Evolutionary conservation across 2,329 filamentous ascomycete species (phyloP).

Genomic region (Aspergillus latus): DNA sequence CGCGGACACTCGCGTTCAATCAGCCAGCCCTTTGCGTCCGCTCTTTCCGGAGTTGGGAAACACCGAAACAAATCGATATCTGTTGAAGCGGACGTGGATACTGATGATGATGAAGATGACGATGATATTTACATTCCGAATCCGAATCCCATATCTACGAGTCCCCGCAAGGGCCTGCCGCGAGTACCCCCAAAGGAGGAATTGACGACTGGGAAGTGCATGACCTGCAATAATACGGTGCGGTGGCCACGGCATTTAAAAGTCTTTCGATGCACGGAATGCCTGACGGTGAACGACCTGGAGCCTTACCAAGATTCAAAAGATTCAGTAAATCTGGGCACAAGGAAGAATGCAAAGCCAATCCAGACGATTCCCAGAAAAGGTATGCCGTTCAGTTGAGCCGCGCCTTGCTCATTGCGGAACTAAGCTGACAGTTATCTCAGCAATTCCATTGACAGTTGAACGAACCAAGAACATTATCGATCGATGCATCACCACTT

Average conservation of each 20-base stretch:
- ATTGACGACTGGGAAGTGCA: slow-evolving; percentile 71
- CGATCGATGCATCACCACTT: slow-evolving; percentile 54
- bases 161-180: slow-evolving; percentile 39
- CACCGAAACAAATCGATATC: slow-evolving; percentile 54
- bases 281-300: slow-evolving; percentile 81
- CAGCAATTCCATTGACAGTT: slow-evolving; percentile 56
- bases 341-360: slow-evolving; percentile 24
- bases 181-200: slow-evolving; percentile 53
- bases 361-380: slow-evolving; percentile 21
- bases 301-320: slow-evolving; percentile 43
- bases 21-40: slow-evolving; percentile 75
- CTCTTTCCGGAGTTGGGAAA: slow-evolving; percentile 60
- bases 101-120: slow-evolving; percentile 35
- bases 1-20: slow-evolving; percentile 63
- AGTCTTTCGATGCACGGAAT: slow-evolving; percentile 79
- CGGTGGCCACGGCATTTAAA: slow-evolving; percentile 73
- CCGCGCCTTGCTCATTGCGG: not conserved
- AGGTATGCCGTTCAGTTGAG: slow-evolving; percentile 23
- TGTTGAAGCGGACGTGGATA: slow-evolving; percentile 45
- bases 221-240: slow-evolving; percentile 80
- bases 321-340: slow-evolving; percentile 19
- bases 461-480: slow-evolving; percentile 61
- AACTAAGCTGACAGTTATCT: slow-evolving; percentile 3
- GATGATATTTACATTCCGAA: slow-evolving; percentile 34
- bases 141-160: slow-evolving; percentile 36